Evolutionary conservation across 169 alveolate species (phyloP).

Genomic region (Cryptosporidium xiaoi): DNA sequence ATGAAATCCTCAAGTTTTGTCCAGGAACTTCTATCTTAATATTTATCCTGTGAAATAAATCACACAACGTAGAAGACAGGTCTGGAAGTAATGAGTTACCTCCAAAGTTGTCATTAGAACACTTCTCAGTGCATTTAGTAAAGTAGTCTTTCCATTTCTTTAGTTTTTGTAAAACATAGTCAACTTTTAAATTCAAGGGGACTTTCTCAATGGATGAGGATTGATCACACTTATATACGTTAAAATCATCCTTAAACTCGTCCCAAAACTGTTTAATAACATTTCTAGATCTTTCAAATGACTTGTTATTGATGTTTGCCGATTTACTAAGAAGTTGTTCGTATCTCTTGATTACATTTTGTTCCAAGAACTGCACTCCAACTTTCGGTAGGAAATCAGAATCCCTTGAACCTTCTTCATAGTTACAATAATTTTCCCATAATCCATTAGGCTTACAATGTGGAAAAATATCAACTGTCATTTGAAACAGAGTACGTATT

Average conservation of each 20-base stretch:
- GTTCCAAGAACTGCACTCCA: slow-evolving; percentile 75
- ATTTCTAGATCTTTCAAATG: slow-evolving; percentile 74
- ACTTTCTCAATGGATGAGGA: slow-evolving; percentile 22
- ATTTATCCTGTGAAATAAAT: slow-evolving; percentile 75
- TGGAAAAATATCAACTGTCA: slow-evolving; percentile 76
- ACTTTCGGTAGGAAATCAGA: slow-evolving; percentile 71
- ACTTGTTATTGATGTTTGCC: slow-evolving; percentile 19
- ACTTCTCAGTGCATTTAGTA: slow-evolving; percentile 65
- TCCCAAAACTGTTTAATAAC: slow-evolving; percentile 74
- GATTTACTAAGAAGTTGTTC: slow-evolving; percentile 39
- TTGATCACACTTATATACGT: slow-evolving; percentile 7
- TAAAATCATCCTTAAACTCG: slow-evolving; percentile 75
- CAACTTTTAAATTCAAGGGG: slow-evolving; percentile 53
- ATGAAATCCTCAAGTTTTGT: slow-evolving; percentile 62
- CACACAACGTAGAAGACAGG: slow-evolving; percentile 77
- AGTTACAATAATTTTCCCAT: too few species aligned
- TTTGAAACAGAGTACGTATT: slow-evolving; percentile 77
- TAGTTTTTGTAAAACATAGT: slow-evolving; percentile 76
- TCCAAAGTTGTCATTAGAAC: slow-evolving; percentile 31
- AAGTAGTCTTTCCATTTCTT: slow-evolving; percentile 80
- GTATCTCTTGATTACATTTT: slow-evolving; percentile 74
- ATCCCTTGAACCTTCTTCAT: neutral
- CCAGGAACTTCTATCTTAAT: slow-evolving; percentile 80
- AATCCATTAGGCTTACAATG: neutral
- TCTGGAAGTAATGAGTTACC: slow-evolving; percentile 74